Conservation (phyloP, 1,139 yeast genomes). For the Magnusiomyces tetraspermus region DNA sequence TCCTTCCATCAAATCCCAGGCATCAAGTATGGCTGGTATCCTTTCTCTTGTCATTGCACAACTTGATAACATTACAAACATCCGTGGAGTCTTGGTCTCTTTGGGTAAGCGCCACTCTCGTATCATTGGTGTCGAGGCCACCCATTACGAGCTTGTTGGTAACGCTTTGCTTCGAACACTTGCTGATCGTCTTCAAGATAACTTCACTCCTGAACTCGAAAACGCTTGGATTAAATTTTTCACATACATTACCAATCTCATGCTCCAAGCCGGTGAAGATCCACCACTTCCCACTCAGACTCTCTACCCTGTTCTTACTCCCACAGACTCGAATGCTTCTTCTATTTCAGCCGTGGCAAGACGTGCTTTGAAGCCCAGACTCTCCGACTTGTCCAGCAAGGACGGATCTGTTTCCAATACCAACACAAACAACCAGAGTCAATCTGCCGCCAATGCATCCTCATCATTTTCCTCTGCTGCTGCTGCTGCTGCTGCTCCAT, state of each 20-base stretch:
- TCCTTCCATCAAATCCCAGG: slow-evolving; percentile 62
- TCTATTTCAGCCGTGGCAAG: slow-evolving; percentile 10
- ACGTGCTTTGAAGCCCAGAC: slow-evolving; percentile 17
- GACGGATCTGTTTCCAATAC: background rate
- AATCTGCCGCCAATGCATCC: too few relatives aligned
- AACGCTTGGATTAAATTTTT: slow-evolving; percentile 60
- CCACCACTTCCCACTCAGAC: slow-evolving; percentile 34
- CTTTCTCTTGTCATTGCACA: slow-evolving; percentile 49
- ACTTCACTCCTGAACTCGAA: slow-evolving; percentile 41
- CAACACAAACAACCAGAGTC: background rate
- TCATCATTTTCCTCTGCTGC: background rate
- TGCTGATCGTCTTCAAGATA: slow-evolving; percentile 51
- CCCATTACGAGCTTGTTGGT: slow-evolving; percentile 70
- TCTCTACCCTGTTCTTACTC: slow-evolving; percentile 17
- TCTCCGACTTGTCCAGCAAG: slow-evolving; percentile 4
- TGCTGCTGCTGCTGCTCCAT: background rate
- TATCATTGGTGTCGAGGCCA: slow-evolving; percentile 63
- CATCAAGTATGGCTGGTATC: slow-evolving; percentile 75
- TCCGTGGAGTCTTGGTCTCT: slow-evolving; percentile 53
- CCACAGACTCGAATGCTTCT: slow-evolving; percentile 14
- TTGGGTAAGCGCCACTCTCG: slow-evolving; percentile 71
- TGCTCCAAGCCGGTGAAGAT: slow-evolving; percentile 57
- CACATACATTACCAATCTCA: slow-evolving; percentile 50
- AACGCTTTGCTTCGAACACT: slow-evolving; percentile 66
- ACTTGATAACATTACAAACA: slow-evolving; percentile 36